Percentiles rank a stretch among this genome's conserved stretches.
Evolutionary conservation across 306 rosid genomes (phyloP).

Genomic region (Malus sylvestris): DNA sequence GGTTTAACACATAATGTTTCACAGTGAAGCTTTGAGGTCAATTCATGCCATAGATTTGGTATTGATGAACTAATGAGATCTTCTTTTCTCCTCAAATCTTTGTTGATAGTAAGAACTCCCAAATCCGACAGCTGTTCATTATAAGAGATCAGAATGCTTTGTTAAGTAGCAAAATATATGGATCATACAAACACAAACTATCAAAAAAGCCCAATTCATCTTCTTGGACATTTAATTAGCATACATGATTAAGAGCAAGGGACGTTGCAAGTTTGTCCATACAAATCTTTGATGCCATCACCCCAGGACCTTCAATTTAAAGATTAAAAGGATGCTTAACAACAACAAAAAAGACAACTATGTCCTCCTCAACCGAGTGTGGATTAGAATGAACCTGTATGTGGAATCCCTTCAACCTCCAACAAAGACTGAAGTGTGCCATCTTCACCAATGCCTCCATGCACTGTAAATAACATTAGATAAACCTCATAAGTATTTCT

Average conservation of each 20-base stretch:
- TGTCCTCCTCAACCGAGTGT: slow-evolving; percentile 1
- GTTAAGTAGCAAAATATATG: slow-evolving; percentile 9
- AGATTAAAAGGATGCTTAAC: neutral
- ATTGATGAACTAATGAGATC: slow-evolving; percentile 41
- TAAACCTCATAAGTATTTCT: slow-evolving; percentile 12
- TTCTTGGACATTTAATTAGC: slow-evolving; percentile 9
- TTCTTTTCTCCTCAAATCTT: slow-evolving; percentile 48
- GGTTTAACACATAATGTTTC: slow-evolving; percentile 89
- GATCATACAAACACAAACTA: neutral
- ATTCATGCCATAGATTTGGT: slow-evolving; percentile 62
- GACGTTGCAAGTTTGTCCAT: slow-evolving; percentile 97
- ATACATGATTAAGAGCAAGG: slow-evolving; percentile 66
- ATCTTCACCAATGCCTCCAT: slow-evolving; percentile 99
- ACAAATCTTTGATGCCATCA: slow-evolving; percentile 68
- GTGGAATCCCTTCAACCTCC: slow-evolving; percentile 75
- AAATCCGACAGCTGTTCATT: slow-evolving; percentile 51
- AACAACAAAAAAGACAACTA: slow-evolving; percentile 5
- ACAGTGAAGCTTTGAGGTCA: slow-evolving; percentile 62
- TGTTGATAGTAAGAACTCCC: slow-evolving; percentile 82
- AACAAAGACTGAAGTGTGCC: slow-evolving; percentile 87
- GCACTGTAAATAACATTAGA: slow-evolving; percentile 48
- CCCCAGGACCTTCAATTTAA: slow-evolving; percentile 69
- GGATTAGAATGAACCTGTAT: slow-evolving; percentile 55
- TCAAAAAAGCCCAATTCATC: slow-evolving; percentile 2
- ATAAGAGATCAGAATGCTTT: slow-evolving; percentile 14